Evolutionary conservation across 2,329 filamentous ascomycete genomes (phyloP).

Genomic region (Orbilia ellipsospora): DNA sequence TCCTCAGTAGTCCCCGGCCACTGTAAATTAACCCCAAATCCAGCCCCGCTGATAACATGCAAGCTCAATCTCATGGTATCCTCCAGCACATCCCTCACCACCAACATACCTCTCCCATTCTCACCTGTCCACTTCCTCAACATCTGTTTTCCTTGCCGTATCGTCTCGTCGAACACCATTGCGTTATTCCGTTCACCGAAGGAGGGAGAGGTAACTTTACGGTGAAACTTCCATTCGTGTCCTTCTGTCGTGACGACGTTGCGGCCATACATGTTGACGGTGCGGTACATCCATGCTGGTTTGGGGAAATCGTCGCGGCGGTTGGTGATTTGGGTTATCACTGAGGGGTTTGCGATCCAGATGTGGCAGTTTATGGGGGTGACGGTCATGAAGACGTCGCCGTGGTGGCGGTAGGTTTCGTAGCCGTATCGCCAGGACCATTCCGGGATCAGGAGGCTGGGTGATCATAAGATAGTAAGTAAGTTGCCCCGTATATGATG

Average conservation of each 20-base stretch:
- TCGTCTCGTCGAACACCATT: slow-evolving; percentile 50
- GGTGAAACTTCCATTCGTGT: slow-evolving; percentile 60
- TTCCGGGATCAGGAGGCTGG: slow-evolving; percentile 70
- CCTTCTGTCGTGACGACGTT: slow-evolving; percentile 60
- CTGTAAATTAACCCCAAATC: slow-evolving; percentile 64
- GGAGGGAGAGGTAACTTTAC: slow-evolving; percentile 60
- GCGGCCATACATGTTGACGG: slow-evolving; percentile 60
- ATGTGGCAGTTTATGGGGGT: slow-evolving; percentile 55
- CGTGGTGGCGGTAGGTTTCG: slow-evolving; percentile 70
- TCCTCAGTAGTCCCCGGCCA: slow-evolving; percentile 71
- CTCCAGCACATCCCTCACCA: slow-evolving; percentile 26
- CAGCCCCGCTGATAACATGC: slow-evolving; percentile 58
- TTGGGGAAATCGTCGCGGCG: slow-evolving; percentile 60
- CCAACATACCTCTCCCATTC: slow-evolving; percentile 18
- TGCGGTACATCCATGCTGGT: slow-evolving; percentile 59
- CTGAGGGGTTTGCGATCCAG: slow-evolving; percentile 59
- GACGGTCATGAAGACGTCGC: slow-evolving; percentile 61
- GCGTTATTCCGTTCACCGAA: slow-evolving; percentile 66
- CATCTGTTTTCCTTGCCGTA: slow-evolving; percentile 45
- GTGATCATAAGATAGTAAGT: background rate
- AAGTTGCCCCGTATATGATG: background rate
- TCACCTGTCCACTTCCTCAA: slow-evolving; percentile 46
- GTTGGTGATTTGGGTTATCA: slow-evolving; percentile 58
- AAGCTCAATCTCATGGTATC: slow-evolving; percentile 54
- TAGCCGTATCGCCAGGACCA: slow-evolving; percentile 71